A percentile compares a stretch with the other conserved stretches of the same genome.
Evolutionary conservation across 73 alveolate genomes (phyloP).

Genomic region (Blepharisma japonicum): DNA sequence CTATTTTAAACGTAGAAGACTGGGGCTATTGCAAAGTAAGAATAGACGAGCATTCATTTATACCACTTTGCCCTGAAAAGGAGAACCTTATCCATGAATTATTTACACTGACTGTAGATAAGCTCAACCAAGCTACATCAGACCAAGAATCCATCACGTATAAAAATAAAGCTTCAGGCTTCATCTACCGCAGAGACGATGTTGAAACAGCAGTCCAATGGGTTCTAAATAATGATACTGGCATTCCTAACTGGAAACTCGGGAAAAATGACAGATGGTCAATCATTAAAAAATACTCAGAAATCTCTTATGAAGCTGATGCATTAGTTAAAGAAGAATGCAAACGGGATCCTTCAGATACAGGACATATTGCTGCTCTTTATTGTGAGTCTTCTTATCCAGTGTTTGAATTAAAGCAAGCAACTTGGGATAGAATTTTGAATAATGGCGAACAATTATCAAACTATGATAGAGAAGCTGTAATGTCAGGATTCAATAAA

Average conservation of each 20-base stretch:
- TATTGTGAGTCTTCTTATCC: slow-evolving; percentile 55
- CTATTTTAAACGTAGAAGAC: slow-evolving; percentile 30
- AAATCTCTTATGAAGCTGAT: slow-evolving; percentile 33
- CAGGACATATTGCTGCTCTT: slow-evolving; percentile 40
- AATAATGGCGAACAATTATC: background rate
- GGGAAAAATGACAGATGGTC: too few species aligned
- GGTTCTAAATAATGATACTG: background rate
- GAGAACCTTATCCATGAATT: too few species aligned
- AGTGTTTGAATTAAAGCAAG: slow-evolving; percentile 43
- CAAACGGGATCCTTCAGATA: slow-evolving; percentile 57
- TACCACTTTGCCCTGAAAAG: too few species aligned
- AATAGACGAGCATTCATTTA: slow-evolving; percentile 35
- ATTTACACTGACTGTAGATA: background rate
- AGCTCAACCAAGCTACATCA: background rate
- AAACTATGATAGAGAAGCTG: background rate
- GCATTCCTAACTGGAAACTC: too few species aligned
- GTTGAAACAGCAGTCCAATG: background rate
- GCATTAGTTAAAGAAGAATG: slow-evolving; percentile 41
- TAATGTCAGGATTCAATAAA: background rate
- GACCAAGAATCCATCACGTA: background rate
- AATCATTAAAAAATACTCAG: background rate
- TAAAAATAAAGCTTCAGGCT: background rate
- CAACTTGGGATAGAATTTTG: background rate
- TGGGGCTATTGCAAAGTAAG: slow-evolving; percentile 30
- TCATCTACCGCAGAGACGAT: background rate